Evolutionary conservation across 108 stramenopile genomes (phyloP).

Genomic region (Aurantiochytrium sp.): DNA sequence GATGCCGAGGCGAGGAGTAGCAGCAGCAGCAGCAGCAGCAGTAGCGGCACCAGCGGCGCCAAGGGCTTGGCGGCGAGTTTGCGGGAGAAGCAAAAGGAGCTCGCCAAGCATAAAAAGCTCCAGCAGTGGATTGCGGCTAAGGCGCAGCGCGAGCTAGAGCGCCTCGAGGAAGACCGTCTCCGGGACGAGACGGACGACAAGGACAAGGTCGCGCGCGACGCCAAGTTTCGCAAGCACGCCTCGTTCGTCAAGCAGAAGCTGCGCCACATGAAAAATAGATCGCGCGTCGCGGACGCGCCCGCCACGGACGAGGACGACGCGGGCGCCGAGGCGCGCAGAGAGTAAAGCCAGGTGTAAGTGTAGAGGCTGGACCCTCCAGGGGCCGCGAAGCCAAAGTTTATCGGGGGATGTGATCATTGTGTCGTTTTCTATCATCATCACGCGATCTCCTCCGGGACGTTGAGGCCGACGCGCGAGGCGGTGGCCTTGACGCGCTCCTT

Average conservation of each 20-base stretch:
- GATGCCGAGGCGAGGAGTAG: background rate
- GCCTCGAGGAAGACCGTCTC: conserved; percentile 31
- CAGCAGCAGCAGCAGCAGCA: background rate
- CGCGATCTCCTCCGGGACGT: background rate
- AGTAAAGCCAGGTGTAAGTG: no score
- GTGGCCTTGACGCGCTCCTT: conserved; percentile 15
- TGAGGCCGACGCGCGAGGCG: background rate
- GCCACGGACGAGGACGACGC: no score
- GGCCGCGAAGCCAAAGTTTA: no score
- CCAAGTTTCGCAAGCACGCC: background rate
- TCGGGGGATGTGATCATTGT: no score
- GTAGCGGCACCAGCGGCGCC: background rate
- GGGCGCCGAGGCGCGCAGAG: no score
- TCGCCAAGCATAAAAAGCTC: conserved; percentile 53
- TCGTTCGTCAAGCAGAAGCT: conserved; percentile 9
- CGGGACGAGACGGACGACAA: background rate
- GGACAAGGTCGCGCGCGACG: background rate
- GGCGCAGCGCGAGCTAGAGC: conserved; percentile 44
- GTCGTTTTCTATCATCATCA: no score
- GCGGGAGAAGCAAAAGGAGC: conserved; percentile 33
- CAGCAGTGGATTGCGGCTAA: conserved; percentile 55
- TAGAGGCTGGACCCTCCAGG: no score
- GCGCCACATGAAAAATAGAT: background rate
- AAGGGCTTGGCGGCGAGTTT: background rate
- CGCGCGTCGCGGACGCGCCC: background rate